These are phyloP conservation scores for Picochlorum sp. DNA, from an alignment of 139 green algal genomes.

Conservation along the genomic window DNA sequence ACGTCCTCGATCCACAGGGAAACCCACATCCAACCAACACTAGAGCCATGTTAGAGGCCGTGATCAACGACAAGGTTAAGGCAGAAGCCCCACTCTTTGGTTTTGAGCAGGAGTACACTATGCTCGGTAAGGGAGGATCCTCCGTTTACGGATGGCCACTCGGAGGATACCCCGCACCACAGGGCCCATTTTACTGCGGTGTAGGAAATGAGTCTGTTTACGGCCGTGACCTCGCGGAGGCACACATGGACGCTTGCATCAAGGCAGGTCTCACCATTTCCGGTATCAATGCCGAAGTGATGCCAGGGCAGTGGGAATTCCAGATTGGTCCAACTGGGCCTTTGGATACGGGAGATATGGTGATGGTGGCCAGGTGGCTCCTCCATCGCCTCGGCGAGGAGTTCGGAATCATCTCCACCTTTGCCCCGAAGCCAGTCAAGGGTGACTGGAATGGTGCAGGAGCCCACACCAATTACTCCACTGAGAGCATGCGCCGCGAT, in stretches of 20 bases:
- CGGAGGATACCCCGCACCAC: constrained; percentile 75
- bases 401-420: constrained; percentile 56
- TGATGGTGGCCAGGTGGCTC: constrained; percentile 71
- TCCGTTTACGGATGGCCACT: constrained; percentile 69
- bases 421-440: constrained; percentile 82
- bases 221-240: constrained; percentile 73
- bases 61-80: constrained; percentile 64
- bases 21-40: constrained; percentile 80
- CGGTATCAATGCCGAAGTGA: constrained; percentile 86
- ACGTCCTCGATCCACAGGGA: constrained; percentile 66
- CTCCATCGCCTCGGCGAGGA: constrained; percentile 77
- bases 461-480: constrained; percentile 90
- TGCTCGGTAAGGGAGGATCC: constrained; percentile 48
- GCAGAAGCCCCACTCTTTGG: constrained; percentile 64
- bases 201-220: constrained; percentile 70
- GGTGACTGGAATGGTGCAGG: constrained; percentile 82
- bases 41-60: constrained; percentile 53
- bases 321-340: constrained; percentile 77
- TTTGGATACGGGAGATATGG: constrained; percentile 69
- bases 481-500: constrained; percentile 65
- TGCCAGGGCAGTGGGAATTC: constrained; percentile 92
- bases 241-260: constrained; percentile 80
- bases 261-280: constrained; percentile 68
- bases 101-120: constrained; percentile 91
- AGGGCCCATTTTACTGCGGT: constrained; percentile 87